Evolutionary conservation across 2,329 filamentous ascomycete genomes (phyloP), one percentile per base, ranked within the genome.

Genomic region (Alternaria longipes): DNA sequence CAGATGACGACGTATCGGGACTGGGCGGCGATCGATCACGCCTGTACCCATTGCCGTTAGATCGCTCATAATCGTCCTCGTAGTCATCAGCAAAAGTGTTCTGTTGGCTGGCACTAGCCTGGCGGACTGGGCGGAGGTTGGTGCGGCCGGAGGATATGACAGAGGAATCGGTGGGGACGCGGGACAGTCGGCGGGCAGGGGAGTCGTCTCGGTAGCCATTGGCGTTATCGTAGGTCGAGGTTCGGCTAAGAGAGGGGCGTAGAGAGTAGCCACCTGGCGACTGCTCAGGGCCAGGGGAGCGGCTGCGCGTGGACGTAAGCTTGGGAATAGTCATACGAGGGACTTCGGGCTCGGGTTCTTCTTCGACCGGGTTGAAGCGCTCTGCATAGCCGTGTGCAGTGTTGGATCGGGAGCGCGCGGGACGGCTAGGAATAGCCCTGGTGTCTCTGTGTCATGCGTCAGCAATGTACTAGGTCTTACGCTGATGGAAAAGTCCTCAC

Each of bases 341-440:
- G 51, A 85, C 83, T 26, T 84, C 81, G 22, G 79, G 78, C 18
- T 82, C 79, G 22, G 84, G 80, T 65, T 89, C 86, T 67, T 89
- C 86, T 68, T 88, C 85, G 56, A 82, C 81, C 8, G 83, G 80
- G 59, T 84, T 84, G 75, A 85, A 86, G 62, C 87, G 85, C 59
- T 89, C 87, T 60, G 81, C 82, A 74, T 87, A 88, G 28, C 87
- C 88, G 73, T 89, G 86, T 22, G 87, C 86, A 12, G 88, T 90
- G 71, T 87, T 89, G 46, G 87, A 88, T 53, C 88, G 84, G 59
- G 87, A 85, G 63, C 88, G 83, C 16, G 80, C 76, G 32, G 78
- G 76, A 46, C 82, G 84, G 51, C 81, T 63, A 40, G 67, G 56
- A 11, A 61, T 68, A 38, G 74, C 30, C n/a, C 56, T 52, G n/a